Percentiles rank a stretch among this genome's conserved stretches.
phyloP scores from a whole-genome alignment of 768 basidiomycete genomes.

The Porphyrellus cyaneotinctus region DNA sequence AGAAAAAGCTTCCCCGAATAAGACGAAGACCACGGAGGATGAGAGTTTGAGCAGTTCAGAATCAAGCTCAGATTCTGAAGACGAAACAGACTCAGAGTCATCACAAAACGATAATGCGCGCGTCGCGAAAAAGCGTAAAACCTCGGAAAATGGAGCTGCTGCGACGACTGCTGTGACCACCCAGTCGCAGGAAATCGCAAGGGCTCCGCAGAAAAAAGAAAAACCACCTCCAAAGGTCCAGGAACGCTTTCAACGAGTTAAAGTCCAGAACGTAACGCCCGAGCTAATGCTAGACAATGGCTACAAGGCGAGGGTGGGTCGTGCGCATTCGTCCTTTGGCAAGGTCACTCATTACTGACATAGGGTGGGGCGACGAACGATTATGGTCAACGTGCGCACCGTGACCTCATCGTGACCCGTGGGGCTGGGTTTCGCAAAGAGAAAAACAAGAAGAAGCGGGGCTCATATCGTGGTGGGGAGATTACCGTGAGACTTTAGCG shows the following conservation, averaged over 20 bases:
- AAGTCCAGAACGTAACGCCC: constrained; percentile 51
- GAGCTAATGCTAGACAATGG: constrained; percentile 58
- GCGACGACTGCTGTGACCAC: constrained; percentile 42
- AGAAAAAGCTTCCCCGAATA: background rate
- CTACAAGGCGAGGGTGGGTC: constrained; percentile 74
- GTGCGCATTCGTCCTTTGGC: background rate
- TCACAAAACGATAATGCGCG: constrained; percentile 15
- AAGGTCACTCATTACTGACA: background rate
- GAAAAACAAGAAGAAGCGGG: constrained; percentile 99
- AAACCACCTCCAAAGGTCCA: constrained; percentile 39
- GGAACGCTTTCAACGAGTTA: constrained; percentile 78
- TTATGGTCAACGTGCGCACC: constrained; percentile 82
- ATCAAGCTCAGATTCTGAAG: constrained; percentile 26
- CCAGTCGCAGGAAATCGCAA: background rate
- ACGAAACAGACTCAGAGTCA: constrained; percentile 1
- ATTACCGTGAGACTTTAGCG: constrained; percentile 65
- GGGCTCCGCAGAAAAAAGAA: constrained; percentile 6
- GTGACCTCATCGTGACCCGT: constrained; percentile 88
- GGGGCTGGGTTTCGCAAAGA: constrained; percentile 97
- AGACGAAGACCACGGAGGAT: background rate
- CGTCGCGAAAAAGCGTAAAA: constrained; percentile 60
- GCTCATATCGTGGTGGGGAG: constrained; percentile 90
- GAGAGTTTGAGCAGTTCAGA: constrained; percentile 8
- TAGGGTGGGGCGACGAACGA: constrained; percentile 68
- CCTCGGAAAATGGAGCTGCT: constrained; percentile 46